These are phyloP conservation scores for Yamadazyma kitorensis DNA, from an alignment of 805 yeast genomes.

Conservation along the genomic window DNA sequence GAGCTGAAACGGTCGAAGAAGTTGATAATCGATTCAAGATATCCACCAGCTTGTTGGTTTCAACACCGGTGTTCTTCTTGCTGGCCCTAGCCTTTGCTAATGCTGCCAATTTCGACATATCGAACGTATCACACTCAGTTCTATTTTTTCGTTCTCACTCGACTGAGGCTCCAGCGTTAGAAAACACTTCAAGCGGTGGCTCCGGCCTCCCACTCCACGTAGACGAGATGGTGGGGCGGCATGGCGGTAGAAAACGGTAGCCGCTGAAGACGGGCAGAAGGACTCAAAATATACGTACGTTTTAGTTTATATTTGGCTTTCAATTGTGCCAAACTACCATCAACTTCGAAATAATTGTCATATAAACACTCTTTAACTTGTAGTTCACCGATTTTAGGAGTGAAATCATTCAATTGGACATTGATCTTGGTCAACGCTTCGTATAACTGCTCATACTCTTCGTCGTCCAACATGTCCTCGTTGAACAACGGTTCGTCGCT, in stretches of 20 bases:
- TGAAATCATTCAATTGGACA: constrained; percentile 33
- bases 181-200: too few species aligned
- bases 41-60: constrained; percentile 15
- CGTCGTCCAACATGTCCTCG: constrained; percentile 36
- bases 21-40: constrained; percentile 18
- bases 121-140: too few species aligned
- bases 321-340: constrained; percentile 48
- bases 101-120: constrained; percentile 43
- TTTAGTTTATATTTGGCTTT: constrained; percentile 22
- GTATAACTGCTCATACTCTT: constrained; percentile 43
- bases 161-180: too few species aligned
- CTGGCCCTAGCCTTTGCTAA: constrained; percentile 42
- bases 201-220: too few species aligned
- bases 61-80: constrained; percentile 2
- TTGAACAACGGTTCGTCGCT: constrained; percentile 34
- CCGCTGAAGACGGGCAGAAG: too few species aligned
- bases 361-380: constrained; percentile 59
- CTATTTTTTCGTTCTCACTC: too few species aligned
- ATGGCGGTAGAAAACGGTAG: too few species aligned
- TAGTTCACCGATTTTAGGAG: constrained; percentile 41
- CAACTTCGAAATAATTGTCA: constrained; percentile 55
- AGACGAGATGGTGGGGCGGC: too few species aligned
- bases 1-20: too few species aligned
- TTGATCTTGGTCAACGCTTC: constrained; percentile 43
- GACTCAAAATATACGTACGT: constrained; percentile 4